Evolutionary conservation across 768 basidiomycete genomes (phyloP), one percentile per base, ranked within the genome.

Genomic region (Mycena kentingensis): DNA sequence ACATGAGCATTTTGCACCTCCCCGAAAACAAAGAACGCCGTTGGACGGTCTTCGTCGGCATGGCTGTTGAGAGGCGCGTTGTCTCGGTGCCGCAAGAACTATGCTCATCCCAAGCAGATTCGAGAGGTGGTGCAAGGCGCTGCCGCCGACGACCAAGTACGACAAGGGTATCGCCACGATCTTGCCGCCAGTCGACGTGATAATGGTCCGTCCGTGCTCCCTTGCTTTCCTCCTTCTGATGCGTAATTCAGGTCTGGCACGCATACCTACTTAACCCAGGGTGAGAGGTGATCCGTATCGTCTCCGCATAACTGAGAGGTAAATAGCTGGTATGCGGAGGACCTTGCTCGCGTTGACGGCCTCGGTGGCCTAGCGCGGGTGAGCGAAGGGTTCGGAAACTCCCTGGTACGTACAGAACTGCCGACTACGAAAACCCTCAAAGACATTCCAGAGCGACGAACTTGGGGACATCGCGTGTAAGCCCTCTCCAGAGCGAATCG

Each of bases 1-100:
- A 54, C 29, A 24, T 5, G 2, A 41, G 32, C 10, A 47, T 57
- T 34, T 38, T 56, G 25, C 16, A 65, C 25, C 46, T 68, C 31
- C 57, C 62, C 0, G 34, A 49, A 3, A 62, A 68, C 34, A 60
- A 53, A 24, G 69, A 70, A 24, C 57, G 55, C 45, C 60, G 63
- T 35, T 73, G 72, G 73, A 57, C 60, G 31, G 71, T 69, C 68
- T 72, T 74, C 55, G 71, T 74, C 3, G 66, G 63, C 2, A 50
- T 71, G 45, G 67, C 72, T n/a, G 73, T 71, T 5, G 72, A 74
- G 52, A 57, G 71, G 71, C 72, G 28, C 16, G 62, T 51, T 32
- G 15, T 42, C 12, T 45, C 4, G 4, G 41, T 34, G 13, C 22
- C 29, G 19, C 26, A 11, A n/a, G 8, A 18, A n/a, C 16, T 43